phyloP scores from a whole-genome alignment of 2,329 filamentous ascomycete genomes.

The Talaromyces sp. region DNA sequence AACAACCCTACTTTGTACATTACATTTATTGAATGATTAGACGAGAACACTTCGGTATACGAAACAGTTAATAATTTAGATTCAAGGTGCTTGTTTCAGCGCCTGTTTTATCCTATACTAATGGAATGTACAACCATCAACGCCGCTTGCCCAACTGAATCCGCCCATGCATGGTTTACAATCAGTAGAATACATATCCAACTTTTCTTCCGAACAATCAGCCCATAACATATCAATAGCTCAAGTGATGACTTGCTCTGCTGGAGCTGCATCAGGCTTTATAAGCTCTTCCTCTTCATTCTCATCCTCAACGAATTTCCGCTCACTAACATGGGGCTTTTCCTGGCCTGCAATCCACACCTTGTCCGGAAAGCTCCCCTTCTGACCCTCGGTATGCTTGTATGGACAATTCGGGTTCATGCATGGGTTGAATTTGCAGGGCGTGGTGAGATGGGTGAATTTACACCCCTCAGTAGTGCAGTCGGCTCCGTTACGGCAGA shows the following conservation, averaged over 20 bases:
- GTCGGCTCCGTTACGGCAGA: conserved; percentile 86
- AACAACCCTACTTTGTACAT: too few relatives aligned
- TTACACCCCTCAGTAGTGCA: conserved; percentile 79
- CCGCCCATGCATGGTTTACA: conserved; percentile 11
- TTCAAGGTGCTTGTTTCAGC: too few relatives aligned
- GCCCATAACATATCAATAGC: neutral
- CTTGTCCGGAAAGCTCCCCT: conserved; percentile 78
- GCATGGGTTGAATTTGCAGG: conserved; percentile 89
- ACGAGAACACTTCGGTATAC: too few relatives aligned
- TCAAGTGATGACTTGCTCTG: conserved; percentile 31
- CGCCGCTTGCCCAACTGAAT: conserved; percentile 1
- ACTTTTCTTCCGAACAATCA: neutral
- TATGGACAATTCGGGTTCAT: conserved; percentile 82
- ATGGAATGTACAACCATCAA: conserved; percentile 6
- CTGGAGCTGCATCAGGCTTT: conserved; percentile 49
- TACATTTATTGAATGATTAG: too few relatives aligned
- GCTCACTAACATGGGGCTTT: conserved; percentile 72
- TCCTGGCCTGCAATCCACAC: conserved; percentile 69
- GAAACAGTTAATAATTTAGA: too few relatives aligned
- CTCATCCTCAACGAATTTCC: conserved; percentile 73
- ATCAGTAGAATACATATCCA: conserved; percentile 13
- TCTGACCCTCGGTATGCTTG: conserved; percentile 87
- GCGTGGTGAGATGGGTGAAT: conserved; percentile 77
- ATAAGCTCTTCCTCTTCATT: conserved; percentile 64
- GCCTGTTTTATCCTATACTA: neutral